A percentile compares a stretch with the other conserved stretches of the same genome.
phyloP scores from a whole-genome alignment of 495 filamentous ascomycete genomes.

The Hypoxylon intermedium region DNA sequence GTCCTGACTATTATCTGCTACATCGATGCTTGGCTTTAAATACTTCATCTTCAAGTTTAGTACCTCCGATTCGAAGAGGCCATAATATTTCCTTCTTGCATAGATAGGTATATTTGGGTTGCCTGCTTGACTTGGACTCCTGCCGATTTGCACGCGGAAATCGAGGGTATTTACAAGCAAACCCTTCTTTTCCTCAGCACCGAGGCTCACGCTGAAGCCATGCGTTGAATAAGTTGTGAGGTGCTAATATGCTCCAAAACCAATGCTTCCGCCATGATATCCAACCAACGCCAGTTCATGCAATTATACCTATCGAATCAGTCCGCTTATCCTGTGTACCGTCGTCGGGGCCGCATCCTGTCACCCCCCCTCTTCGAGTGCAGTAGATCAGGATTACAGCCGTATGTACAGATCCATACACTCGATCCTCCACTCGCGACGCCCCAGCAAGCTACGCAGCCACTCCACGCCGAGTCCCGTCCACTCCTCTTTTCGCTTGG shows the following conservation, averaged over 20 bases:
- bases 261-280: conserved; percentile 3
- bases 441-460: conserved; percentile 76
- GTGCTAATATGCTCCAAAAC: conserved; percentile 2
- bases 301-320: conserved; percentile 22
- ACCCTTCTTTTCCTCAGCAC: too few relatives aligned
- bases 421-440: conserved; percentile 80
- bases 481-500: conserved; percentile 68
- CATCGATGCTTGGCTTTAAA: too few relatives aligned
- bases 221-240: neutral
- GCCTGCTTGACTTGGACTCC: too few relatives aligned
- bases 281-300: conserved; percentile 43
- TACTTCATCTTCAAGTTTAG: too few relatives aligned
- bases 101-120: too few relatives aligned
- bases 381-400: conserved; percentile 51
- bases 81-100: too few relatives aligned
- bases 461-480: conserved; percentile 83
- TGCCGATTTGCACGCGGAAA: too few relatives aligned
- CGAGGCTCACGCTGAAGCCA: neutral
- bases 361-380: too few relatives aligned
- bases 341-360: too few relatives aligned
- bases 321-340: conserved; percentile 16
- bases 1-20: too few relatives aligned
- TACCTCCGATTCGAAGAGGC: too few relatives aligned
- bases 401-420: conserved; percentile 83
- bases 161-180: too few relatives aligned